These are phyloP conservation scores for Exophiala xenobiotica DNA, from an alignment of 2,329 filamentous ascomycete species.

Conservation along the genomic window DNA sequence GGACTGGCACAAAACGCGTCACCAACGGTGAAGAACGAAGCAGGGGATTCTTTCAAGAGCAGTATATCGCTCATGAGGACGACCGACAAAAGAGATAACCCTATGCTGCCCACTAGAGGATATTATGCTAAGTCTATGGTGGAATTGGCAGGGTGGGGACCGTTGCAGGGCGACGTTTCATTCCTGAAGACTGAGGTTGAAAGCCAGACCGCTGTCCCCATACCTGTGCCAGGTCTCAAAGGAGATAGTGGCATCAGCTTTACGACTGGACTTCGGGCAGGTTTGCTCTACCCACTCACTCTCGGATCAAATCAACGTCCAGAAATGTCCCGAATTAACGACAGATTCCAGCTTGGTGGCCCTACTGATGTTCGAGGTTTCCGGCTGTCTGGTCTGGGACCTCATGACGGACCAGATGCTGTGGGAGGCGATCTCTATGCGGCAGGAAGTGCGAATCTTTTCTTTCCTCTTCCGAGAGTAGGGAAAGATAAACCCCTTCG, in stretches of 20 bases:
- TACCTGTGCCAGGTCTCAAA: slow-evolving; percentile 67
- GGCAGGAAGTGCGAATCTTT: slow-evolving; percentile 80
- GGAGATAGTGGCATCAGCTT: slow-evolving; percentile 76
- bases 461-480: slow-evolving; percentile 78
- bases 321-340: slow-evolving; percentile 77
- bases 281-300: slow-evolving; percentile 78
- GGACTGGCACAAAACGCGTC: slow-evolving; percentile 73
- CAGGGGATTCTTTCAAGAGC: slow-evolving; percentile 88
- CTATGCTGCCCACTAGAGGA: slow-evolving; percentile 77
- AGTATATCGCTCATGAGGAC: slow-evolving; percentile 78
- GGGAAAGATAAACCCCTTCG: slow-evolving; percentile 81
- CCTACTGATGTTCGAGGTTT: slow-evolving; percentile 95
- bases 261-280: slow-evolving; percentile 76
- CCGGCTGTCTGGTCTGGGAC: slow-evolving; percentile 82
- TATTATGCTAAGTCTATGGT: slow-evolving; percentile 75
- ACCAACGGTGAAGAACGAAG: slow-evolving; percentile 76
- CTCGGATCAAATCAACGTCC: slow-evolving; percentile 56
- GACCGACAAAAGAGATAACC: slow-evolving; percentile 77
- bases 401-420: slow-evolving; percentile 79
- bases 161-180: slow-evolving; percentile 82
- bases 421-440: slow-evolving; percentile 91
- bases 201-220: slow-evolving; percentile 70
- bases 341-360: slow-evolving; percentile 91
- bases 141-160: slow-evolving; percentile 84
- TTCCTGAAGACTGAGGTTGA: slow-evolving; percentile 93